Conservation (phyloP, 1,284 basidiomycete genomes). For the Papiliotrema fonsecae region DNA sequence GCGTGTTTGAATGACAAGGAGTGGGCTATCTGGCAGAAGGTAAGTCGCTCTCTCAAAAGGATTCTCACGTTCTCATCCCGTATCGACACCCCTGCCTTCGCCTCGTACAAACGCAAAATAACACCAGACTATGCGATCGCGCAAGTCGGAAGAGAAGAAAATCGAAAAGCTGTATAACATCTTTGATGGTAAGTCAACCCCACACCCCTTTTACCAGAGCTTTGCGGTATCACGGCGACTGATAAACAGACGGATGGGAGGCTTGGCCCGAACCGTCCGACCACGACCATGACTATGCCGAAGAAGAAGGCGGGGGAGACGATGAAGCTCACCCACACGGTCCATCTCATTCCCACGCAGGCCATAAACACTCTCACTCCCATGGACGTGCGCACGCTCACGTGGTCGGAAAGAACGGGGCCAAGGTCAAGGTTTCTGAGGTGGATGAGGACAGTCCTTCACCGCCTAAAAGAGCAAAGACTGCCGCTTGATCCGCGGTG, state of each 20-base stretch:
- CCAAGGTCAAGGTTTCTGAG: conserved; percentile 1
- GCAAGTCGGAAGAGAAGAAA: conserved; percentile 29
- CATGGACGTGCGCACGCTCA: no score
- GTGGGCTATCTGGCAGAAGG: conserved; percentile 45
- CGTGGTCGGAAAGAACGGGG: background rate
- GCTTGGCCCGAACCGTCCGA: conserved; percentile 8
- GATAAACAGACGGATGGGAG: conserved; percentile 17
- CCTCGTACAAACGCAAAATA: background rate
- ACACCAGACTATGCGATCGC: conserved; percentile 41
- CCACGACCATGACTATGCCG: no score
- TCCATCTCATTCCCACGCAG: background rate
- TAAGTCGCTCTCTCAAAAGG: no score
- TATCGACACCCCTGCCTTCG: no score
- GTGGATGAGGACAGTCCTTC: background rate
- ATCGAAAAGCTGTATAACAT: conserved; percentile 36
- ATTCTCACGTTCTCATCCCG: no score
- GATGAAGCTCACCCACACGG: conserved; percentile 1
- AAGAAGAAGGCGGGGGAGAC: conserved; percentile 1
- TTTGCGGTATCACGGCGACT: background rate
- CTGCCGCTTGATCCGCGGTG: background rate
- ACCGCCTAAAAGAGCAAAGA: background rate
- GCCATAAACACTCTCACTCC: background rate
- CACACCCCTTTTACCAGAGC: background rate
- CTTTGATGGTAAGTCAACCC: conserved; percentile 38
- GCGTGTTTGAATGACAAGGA: conserved; percentile 47